Conservation (phyloP, 257 asterid genomes). For the Scutellaria minor region DNA sequence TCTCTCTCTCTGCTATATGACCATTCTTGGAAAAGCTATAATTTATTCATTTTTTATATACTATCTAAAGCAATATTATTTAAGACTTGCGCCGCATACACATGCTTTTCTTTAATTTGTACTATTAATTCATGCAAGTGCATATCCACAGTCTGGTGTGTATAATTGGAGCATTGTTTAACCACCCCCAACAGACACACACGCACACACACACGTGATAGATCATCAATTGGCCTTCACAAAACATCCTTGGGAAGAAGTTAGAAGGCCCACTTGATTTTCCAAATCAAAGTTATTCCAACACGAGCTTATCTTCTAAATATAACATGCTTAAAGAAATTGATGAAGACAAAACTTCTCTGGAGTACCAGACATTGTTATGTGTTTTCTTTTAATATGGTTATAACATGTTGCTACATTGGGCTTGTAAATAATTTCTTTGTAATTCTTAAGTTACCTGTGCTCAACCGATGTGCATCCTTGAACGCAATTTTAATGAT, state of each 20-base stretch:
- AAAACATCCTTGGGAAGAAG: not conserved
- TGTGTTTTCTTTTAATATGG: constrained; percentile 3
- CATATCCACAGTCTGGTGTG: constrained; percentile 2
- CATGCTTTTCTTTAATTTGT: not conserved
- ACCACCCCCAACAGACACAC: not conserved
- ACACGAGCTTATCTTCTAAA: not conserved
- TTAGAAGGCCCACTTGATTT: constrained; percentile 1
- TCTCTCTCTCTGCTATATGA: not conserved
- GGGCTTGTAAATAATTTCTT: not conserved
- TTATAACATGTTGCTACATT: not conserved
- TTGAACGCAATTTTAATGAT: not conserved
- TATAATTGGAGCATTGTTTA: not conserved
- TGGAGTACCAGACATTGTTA: not conserved
- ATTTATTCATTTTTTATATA: not conserved
- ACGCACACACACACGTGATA: no score
- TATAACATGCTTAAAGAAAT: constrained; percentile 16
- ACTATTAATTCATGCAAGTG: constrained; percentile 1
- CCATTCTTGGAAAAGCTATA: not conserved
- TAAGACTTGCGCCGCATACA: not conserved
- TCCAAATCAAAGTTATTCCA: not conserved
- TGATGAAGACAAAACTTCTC: not conserved
- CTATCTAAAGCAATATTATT: not conserved
- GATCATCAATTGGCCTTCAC: not conserved
- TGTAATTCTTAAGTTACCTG: not conserved
- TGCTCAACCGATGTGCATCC: not conserved